Percentiles rank a stretch among this genome's conserved stretches.
phyloP scores from a whole-genome alignment of 805 yeast species.

The Ogataea minuta region DNA sequence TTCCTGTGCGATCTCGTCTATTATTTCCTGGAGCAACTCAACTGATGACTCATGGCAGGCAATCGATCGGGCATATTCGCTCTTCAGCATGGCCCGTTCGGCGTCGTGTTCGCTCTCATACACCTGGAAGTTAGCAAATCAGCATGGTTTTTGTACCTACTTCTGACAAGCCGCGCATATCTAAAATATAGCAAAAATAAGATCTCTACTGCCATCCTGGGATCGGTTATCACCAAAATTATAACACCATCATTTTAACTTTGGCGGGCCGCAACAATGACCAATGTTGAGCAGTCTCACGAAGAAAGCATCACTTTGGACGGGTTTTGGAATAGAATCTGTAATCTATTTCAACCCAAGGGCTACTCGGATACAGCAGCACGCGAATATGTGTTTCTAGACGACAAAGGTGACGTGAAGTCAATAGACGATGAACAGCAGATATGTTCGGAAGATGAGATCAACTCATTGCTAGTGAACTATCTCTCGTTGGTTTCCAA shows the following conservation, averaged over 20 bases:
- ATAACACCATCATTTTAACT: not conserved
- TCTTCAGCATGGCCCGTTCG: conserved; percentile 44
- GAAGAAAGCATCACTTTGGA: conserved; percentile 27
- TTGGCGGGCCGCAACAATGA: conserved; percentile 9
- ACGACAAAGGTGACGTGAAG: conserved; percentile 5
- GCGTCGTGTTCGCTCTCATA: conserved; percentile 53
- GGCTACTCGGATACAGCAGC: conserved; percentile 27
- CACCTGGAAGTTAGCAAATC: conserved; percentile 34
- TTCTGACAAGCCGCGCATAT: conserved; percentile 27
- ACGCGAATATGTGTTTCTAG: conserved; percentile 19
- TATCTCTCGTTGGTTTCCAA: conserved; percentile 32
- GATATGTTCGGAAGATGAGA: conserved; percentile 27
- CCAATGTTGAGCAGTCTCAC: conserved; percentile 19
- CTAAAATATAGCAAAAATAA: not conserved
- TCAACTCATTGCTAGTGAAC: conserved; percentile 35
- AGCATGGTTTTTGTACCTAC: conserved; percentile 22
- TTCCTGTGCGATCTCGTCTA: conserved; percentile 13
- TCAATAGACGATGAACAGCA: conserved; percentile 18
- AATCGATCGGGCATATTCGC: conserved; percentile 43
- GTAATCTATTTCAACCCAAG: conserved; percentile 30
- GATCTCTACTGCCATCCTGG: conserved; percentile 2
- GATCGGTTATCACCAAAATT: not conserved
- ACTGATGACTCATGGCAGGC: conserved; percentile 39
- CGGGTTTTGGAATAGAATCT: conserved; percentile 34
- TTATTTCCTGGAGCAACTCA: conserved; percentile 29